Evolutionary conservation across 192 early-diverging fungal species (phyloP).

Genomic region (Jimgerdemannia flammicorona): DNA sequence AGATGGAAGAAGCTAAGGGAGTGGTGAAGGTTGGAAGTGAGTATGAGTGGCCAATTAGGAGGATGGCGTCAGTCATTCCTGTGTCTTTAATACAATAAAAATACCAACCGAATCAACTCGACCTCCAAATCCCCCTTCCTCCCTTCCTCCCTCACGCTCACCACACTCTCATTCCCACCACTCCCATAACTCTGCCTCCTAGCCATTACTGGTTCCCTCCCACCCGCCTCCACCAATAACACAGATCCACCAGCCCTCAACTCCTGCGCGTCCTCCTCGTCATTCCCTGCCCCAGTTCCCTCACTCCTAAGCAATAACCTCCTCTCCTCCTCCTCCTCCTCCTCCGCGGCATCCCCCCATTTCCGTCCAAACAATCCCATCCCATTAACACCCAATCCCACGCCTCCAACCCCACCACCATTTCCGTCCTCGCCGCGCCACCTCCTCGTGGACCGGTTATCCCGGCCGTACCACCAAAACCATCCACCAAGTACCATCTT

Average conservation of each 20-base stretch:
- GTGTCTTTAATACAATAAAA: not conserved
- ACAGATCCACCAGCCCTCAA: constrained; percentile 15
- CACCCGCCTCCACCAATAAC: constrained; percentile 9
- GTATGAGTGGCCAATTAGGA: not conserved
- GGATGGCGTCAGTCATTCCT: not conserved
- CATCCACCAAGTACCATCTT: constrained; percentile 44
- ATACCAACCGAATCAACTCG: constrained; percentile 26
- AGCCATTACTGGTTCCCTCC: not conserved
- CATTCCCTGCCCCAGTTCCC: not conserved
- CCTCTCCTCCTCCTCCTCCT: constrained; percentile 17
- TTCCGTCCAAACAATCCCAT: constrained; percentile 3
- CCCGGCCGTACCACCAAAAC: constrained; percentile 48
- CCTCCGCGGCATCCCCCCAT: not conserved
- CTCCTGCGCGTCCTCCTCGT: constrained; percentile 30
- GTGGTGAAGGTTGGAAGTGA: not conserved
- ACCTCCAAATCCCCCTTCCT: constrained; percentile 5
- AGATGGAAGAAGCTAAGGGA: constrained; percentile 33
- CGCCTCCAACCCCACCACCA: constrained; percentile 6
- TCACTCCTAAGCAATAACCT: constrained; percentile 10
- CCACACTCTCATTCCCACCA: constrained; percentile 9
- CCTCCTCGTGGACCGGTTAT: constrained; percentile 8
- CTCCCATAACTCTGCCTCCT: not conserved
- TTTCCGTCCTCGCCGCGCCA: not conserved
- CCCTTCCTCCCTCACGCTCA: constrained; percentile 11
- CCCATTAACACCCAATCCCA: constrained; percentile 9